phyloP scores from a whole-genome alignment of 2,329 filamentous ascomycete species.

The Talaromyces sp. region DNA sequence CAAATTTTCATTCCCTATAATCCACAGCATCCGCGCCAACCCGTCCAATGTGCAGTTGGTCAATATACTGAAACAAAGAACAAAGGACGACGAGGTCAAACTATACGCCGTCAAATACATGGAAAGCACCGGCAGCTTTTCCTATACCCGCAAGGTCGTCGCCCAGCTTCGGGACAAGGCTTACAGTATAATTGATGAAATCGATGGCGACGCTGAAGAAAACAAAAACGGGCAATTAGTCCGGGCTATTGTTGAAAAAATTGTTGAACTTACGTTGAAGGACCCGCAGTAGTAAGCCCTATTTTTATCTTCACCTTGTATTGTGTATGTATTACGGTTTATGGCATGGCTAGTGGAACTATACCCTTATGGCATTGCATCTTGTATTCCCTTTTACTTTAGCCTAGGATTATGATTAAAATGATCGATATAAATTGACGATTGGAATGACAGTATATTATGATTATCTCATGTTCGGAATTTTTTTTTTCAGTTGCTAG shows the following conservation, averaged over 20 bases:
- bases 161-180: conserved; percentile 61
- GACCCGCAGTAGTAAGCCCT: conserved; percentile 14
- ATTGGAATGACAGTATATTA: neutral
- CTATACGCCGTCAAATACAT: conserved; percentile 86
- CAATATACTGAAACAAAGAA: conserved; percentile 90
- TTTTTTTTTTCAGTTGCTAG: neutral
- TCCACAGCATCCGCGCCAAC: conserved; percentile 78
- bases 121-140: conserved; percentile 84
- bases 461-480: too few relatives aligned
- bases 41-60: conserved; percentile 62
- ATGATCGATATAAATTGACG: neutral
- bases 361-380: conserved; percentile 7
- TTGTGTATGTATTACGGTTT: neutral
- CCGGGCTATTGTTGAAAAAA: conserved; percentile 64
- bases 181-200: conserved; percentile 56
- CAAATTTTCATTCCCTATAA: conserved; percentile 94
- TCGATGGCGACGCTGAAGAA: conserved; percentile 48
- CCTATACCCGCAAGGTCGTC: conserved; percentile 71
- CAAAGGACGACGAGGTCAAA: conserved; percentile 81
- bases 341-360: neutral
- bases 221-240: conserved; percentile 50
- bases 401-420: neutral
- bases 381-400: neutral
- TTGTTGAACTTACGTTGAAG: conserved; percentile 44
- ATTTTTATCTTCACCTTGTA: neutral